Evolutionary conservation across 345 rosid species (phyloP), one percentile per base, ranked within the genome.

Genomic region (Salix suchowensis): DNA sequence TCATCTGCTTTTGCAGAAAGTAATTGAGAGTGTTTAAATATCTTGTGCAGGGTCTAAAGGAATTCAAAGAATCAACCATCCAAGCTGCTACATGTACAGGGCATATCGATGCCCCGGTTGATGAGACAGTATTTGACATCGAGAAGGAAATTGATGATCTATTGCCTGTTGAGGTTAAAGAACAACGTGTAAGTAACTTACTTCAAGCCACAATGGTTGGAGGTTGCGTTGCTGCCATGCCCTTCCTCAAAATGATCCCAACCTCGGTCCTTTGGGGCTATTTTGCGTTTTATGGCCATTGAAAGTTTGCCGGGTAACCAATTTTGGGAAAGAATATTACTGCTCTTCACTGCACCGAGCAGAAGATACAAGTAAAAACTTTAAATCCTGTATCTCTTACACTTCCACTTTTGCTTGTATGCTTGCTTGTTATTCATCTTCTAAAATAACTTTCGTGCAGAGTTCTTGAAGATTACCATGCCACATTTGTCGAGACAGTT

Each of bases 261-360:
- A 82, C 84, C 19, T 82, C 84, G 26, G 84, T 82, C 10, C 84
- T 82, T 5, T 82, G 81, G 84, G 84, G 84, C 15, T 82, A 78
- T 55, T 71, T 82, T 65, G 84, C 84, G 1, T 82, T 82, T 82
- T 76, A 82, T 82, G 81, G 81, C 84, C 7, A 82, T 78, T 58
- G 84, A 82, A 71, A 78, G 84, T 44, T 66, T 82, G 65, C 84
- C 84, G 19, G 84, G 84, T 0, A 82, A 82, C 37, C 79, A 78
- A 36, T 82, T 82, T 39, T 78, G 84, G 84, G 84, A 82, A 74
- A 65, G 81, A 65, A 82, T 82, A 54, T 48, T 82, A n/a, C 55
- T 82, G 50, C 81, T 77, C 48, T 82, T 82, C 79, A 82, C 84
- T 23, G 76, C 78, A 26, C 81, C 84, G 19, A 82, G 84, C 65